Conservation (phyloP, 2,329 filamentous ascomycete genomes). For the Torrubiella hemipterigena region DNA sequence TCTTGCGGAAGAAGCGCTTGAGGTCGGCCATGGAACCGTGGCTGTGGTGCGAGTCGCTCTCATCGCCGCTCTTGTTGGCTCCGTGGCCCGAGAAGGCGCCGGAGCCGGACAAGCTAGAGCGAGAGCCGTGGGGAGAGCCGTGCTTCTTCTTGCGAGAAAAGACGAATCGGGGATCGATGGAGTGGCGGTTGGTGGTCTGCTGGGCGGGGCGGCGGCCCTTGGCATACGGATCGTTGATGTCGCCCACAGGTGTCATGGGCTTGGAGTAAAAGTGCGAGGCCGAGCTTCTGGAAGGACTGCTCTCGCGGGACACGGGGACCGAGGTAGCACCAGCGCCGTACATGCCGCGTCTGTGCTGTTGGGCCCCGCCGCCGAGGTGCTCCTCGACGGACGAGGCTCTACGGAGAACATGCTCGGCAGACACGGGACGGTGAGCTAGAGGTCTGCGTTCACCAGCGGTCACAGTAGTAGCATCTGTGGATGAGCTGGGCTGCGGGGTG, state of each 20-base stretch:
- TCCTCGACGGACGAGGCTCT: conserved; percentile 28
- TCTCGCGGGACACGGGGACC: conserved; percentile 46
- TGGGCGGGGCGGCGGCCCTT: conserved; percentile 62
- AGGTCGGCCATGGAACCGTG: conserved; percentile 86
- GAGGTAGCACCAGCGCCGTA: conserved; percentile 41
- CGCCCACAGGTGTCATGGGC: conserved; percentile 67
- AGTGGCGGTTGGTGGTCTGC: conserved; percentile 46
- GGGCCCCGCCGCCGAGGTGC: conserved; percentile 16
- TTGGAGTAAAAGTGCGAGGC: conserved; percentile 56
- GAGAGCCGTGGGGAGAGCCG: conserved; percentile 40
- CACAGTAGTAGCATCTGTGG: conserved; percentile 38
- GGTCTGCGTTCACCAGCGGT: conserved; percentile 26
- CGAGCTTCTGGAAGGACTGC: conserved; percentile 50
- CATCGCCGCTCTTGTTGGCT: conserved; percentile 22
- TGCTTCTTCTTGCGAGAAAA: conserved; percentile 67
- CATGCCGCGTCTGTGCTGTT: conserved; percentile 40
- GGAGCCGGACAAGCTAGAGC: conserved; percentile 37
- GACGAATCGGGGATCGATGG: conserved; percentile 70
- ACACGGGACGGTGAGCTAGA: conserved; percentile 28
- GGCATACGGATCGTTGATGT: conserved; percentile 78
- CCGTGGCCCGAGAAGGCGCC: conserved; percentile 22
- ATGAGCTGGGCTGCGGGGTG: conserved; percentile 55
- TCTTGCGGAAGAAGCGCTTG: conserved; percentile 90
- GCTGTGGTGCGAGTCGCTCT: conserved; percentile 15
- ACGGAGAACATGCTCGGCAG: conserved; percentile 28